Evolutionary conservation across 108 stramenopile species (phyloP), one percentile per base, ranked within the genome.

Genomic region (Cylindrotheca closterium): DNA sequence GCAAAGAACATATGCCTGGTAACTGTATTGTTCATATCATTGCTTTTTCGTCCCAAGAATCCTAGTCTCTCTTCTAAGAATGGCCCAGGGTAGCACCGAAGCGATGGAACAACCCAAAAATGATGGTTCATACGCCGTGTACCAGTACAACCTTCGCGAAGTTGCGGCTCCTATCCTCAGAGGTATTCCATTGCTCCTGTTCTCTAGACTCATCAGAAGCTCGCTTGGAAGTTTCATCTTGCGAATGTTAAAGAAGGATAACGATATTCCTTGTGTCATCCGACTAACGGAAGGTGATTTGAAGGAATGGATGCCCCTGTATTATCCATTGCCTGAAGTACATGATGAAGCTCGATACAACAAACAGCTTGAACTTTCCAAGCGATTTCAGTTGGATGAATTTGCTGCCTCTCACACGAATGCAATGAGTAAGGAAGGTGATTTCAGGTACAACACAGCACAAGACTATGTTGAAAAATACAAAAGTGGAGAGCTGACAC

Each of bases 381-480:
- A 42, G 15, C 10, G 37, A 15, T 42, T 42, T 42, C 7, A 42
- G 10, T 15, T 42, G 37, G 37, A 42, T 10, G 10, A 42, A 42
- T 42, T 42, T 15, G 15, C 15, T 15, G 15, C 10, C 37, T 42
- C 37, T 10, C 10, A 42, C 7, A 42, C 37, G 15, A 15, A 10
- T 15, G 37, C 37, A 7, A 15, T 10, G 7, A 42, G 37, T 42
- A n/a, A n/a, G n/a, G n/a, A n/a, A n/a, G 37, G 37, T 7, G 51
- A 51, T 5, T 51, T 51, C 51, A 19, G 51, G 7, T 51, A 51
- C 23, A 7, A 5, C 22, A 51, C 51, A 51, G n/a, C n/a, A 7
- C 51, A 51, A 8, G 51, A 51, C 23, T 51, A 51, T 51, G 22
- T 51, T 23, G n/a, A 19, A 19, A 51, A 51, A n/a, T 51, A 51